Percentiles rank a stretch among this genome's conserved stretches.
phyloP scores from a whole-genome alignment of 2,329 filamentous ascomycete species.

The Arthrobotrys pseudoclavata region DNA sequence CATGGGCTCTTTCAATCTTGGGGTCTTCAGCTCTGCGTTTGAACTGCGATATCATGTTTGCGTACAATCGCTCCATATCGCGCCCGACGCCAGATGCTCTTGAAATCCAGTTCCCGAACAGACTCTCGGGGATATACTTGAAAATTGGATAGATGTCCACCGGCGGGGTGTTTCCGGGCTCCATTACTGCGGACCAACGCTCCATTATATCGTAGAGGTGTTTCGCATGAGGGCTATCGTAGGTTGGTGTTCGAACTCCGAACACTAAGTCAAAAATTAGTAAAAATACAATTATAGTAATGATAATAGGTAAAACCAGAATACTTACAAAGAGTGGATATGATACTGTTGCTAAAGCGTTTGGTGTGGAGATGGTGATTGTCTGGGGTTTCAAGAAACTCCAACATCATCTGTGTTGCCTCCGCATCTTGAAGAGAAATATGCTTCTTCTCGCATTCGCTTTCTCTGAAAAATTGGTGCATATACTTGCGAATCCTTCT shows the following conservation, averaged over 20 bases:
- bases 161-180: constrained; percentile 69
- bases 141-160: constrained; percentile 69
- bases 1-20: constrained; percentile 64
- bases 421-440: constrained; percentile 69
- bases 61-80: constrained; percentile 68
- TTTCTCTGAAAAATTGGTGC: constrained; percentile 69
- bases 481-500: constrained; percentile 68
- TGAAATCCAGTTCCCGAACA: constrained; percentile 67
- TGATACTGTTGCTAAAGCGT: constrained; percentile 70
- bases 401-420: constrained; percentile 68
- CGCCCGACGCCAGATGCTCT: constrained; percentile 66
- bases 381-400: constrained; percentile 67
- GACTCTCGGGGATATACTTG: constrained; percentile 67
- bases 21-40: constrained; percentile 64
- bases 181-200: constrained; percentile 68
- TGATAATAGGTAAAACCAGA: too few relatives aligned
- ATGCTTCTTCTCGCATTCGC: constrained; percentile 68
- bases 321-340: constrained; percentile 66
- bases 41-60: constrained; percentile 65
- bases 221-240: constrained; percentile 65
- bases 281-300: neutral
- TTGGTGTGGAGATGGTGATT: constrained; percentile 69
- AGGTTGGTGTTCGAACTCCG: constrained; percentile 65
- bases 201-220: constrained; percentile 68
- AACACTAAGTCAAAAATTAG: constrained; percentile 63